Evolutionary conservation across 73 alveolate species (phyloP), one percentile per base, ranked within the genome.

Genomic region (Stentor roeselii): DNA sequence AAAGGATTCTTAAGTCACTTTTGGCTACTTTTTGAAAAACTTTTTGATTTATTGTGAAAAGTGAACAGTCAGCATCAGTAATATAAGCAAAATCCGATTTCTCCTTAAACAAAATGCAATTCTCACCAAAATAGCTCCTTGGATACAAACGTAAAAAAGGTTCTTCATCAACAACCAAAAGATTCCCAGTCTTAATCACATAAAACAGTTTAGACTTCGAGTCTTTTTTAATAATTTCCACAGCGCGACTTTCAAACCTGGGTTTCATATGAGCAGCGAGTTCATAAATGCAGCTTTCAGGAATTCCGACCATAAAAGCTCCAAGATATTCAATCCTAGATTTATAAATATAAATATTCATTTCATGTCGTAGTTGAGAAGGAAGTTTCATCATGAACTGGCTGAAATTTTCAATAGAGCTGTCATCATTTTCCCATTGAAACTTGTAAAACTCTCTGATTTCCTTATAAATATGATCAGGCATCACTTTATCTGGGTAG

Each of bases 401-500:
- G 21, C 38, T 35, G 82, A 30, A 61, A 14, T 61, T 35, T 35
- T 61, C 42, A 6, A 61, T 61, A 61, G 42, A 61, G 38, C 58
- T 61, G 38, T n/a, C 42, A 30, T 61, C 82, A 30, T 61, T 30
- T 30, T n/a, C 37, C 42, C 82, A 61, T 61, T 30, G 42, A 36
- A 30, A 61, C 14, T n/a, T 61, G 42, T 30, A 61, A 30, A 14
- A 35, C 6, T 61, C 82, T n/a, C 42, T 61, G 14, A 61, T 61
- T 30, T 30, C 37, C 27, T 61, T 30, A 61, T 61, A 35, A 14
- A 61, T 30, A 61, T 14, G 11, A 14, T 6, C 11, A 11, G 82
- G 82, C 37, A 61, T n/a, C 27, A 30, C 42, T 35, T 61, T 61
- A 30, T n/a, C 42, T n/a, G 82, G 82, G 38, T 61, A 30, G 6